Conservation (phyloP, 2,329 filamentous ascomycete genomes). For the Penicillium olsonii region DNA sequence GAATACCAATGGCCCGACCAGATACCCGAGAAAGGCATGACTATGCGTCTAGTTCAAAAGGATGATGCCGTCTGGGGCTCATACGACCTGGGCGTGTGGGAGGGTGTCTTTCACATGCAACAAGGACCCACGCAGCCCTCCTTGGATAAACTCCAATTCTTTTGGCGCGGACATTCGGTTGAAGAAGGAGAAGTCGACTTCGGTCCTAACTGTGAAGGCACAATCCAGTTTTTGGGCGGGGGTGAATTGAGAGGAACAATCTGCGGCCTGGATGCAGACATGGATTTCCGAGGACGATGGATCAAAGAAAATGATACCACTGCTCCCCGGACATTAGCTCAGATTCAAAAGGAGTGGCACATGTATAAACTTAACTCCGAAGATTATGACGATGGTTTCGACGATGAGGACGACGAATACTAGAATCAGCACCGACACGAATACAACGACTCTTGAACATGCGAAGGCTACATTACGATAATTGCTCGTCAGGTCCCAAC, state of each 20-base stretch:
- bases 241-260: neutral
- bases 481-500: too few species aligned
- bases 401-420: neutral
- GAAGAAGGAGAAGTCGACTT: neutral
- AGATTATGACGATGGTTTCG: too few species aligned
- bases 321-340: neutral
- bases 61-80: neutral
- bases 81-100: neutral
- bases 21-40: neutral
- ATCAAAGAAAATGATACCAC: neutral
- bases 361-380: neutral
- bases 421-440: too few species aligned
- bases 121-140: constrained; percentile 1
- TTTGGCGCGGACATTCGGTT: neutral
- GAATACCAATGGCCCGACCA: neutral
- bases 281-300: neutral
- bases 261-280: neutral
- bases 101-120: neutral
- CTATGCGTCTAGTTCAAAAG: neutral
- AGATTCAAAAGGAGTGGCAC: neutral
- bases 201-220: neutral
- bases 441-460: too few species aligned
- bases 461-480: too few species aligned
- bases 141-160: neutral
- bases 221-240: constrained; percentile 1